Evolutionary conservation across 352 stramenopile genomes (phyloP).

Genomic region (Globisporangium mamillatum): DNA sequence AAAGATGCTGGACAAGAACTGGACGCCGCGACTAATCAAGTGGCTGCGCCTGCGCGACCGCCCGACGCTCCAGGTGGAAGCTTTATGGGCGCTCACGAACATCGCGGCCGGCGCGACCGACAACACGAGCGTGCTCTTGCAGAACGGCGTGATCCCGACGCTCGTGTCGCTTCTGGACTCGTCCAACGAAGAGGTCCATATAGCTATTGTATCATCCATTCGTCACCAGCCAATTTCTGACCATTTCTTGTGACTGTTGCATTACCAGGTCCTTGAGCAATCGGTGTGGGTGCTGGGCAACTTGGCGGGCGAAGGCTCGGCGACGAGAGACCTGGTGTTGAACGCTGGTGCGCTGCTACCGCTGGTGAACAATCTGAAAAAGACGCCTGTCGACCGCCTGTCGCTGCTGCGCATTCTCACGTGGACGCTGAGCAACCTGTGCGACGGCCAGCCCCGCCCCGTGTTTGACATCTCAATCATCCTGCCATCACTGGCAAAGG

Average conservation of each 20-base stretch:
- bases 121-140: conserved; percentile 90
- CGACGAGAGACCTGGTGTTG: conserved; percentile 86
- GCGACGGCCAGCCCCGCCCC: conserved; percentile 87
- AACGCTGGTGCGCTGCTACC: conserved; percentile 79
- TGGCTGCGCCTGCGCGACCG: conserved; percentile 77
- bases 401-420: conserved; percentile 90
- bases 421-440: conserved; percentile 93
- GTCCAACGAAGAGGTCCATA: conserved; percentile 85
- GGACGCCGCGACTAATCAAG: conserved; percentile 83
- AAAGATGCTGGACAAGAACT: conserved; percentile 89
- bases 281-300: conserved; percentile 93
- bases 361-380: conserved; percentile 88
- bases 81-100: conserved; percentile 94
- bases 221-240: background rate
- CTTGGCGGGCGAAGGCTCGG: conserved; percentile 86
- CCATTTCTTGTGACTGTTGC: background rate
- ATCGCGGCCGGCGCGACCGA: conserved; percentile 91
- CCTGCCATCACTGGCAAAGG: conserved; percentile 79
- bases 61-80: conserved; percentile 89
- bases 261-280: conserved; percentile 86
- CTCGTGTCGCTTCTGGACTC: conserved; percentile 90
- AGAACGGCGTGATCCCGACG: conserved; percentile 90
- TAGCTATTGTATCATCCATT: conserved; percentile 4
- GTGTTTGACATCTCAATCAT: conserved; percentile 90
- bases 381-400: conserved; percentile 76